A percentile compares a stretch with the other conserved stretches of the same genome.
Conservation (phyloP, 441 rosid genomes). For the Erodium texanum region DNA sequence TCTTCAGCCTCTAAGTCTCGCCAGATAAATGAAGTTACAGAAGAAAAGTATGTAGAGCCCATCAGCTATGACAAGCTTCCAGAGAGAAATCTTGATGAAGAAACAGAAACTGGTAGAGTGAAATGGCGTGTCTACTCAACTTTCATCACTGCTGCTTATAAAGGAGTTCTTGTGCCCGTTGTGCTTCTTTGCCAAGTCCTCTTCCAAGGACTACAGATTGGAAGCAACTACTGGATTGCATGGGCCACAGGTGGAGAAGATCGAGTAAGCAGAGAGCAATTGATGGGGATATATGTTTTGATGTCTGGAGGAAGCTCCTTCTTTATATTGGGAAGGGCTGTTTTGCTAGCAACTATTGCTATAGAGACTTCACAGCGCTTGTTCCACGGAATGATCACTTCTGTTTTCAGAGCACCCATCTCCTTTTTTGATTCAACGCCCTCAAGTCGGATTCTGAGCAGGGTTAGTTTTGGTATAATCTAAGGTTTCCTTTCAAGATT, state of each 20-base stretch:
- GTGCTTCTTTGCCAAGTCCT: conserved; percentile 75
- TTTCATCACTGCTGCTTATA: conserved; percentile 61
- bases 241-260: conserved; percentile 59
- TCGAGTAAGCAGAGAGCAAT: conserved; percentile 23
- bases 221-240: conserved; percentile 97
- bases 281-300: conserved; percentile 38
- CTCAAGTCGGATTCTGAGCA: conserved; percentile 46
- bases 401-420: conserved; percentile 53
- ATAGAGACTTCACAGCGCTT: conserved; percentile 46
- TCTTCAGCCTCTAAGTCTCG: conserved; percentile 27
- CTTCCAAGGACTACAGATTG: conserved; percentile 75
- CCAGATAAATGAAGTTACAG: conserved; percentile 38
- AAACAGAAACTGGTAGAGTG: conserved; percentile 82
- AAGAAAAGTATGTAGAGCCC: conserved; percentile 33
- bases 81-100: conserved; percentile 83
- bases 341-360: conserved; percentile 44
- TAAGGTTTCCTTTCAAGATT: neutral
- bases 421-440: conserved; percentile 60
- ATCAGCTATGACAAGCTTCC: conserved; percentile 45
- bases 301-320: conserved; percentile 51
- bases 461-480: conserved; percentile 33
- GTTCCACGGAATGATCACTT: conserved; percentile 38
- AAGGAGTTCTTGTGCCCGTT: conserved; percentile 67
- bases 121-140: conserved; percentile 82
- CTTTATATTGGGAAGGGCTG: conserved; percentile 52